Percentiles rank a stretch among this genome's conserved stretches.
These are phyloP conservation scores for Escovopsis sp. DNA, from an alignment of 2,329 filamentous ascomycete genomes.

Conservation along the genomic window DNA sequence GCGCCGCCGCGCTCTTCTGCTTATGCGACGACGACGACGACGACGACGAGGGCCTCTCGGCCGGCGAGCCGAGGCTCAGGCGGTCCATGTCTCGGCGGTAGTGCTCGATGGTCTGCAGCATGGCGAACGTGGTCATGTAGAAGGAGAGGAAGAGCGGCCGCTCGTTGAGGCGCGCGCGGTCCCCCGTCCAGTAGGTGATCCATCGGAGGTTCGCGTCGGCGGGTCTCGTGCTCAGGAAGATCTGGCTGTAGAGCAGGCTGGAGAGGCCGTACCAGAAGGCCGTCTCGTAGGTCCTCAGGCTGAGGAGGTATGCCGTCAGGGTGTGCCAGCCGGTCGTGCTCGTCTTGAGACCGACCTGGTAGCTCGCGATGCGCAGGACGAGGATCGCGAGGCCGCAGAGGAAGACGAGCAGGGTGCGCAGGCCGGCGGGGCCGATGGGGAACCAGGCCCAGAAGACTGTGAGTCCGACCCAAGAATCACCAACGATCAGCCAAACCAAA, in stretches of 20 bases:
- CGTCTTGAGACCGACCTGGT: constrained; percentile 60
- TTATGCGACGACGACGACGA: too few species aligned
- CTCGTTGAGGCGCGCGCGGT: constrained; percentile 71
- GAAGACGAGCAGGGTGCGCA: constrained; percentile 64
- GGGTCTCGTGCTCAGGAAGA: constrained; percentile 61
- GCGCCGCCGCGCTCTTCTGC: constrained; percentile 10
- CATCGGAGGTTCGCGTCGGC: constrained; percentile 48
- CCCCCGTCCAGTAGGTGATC: constrained; percentile 55
- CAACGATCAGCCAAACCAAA: too few species aligned
- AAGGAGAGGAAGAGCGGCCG: constrained; percentile 65
- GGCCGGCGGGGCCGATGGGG: constrained; percentile 57
- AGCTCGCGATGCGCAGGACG: constrained; percentile 70
- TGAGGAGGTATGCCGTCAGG: constrained; percentile 41
- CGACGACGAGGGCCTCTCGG: constrained; percentile 7
- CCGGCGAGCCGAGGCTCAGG: constrained; percentile 26
- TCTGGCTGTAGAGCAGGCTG: constrained; percentile 62
- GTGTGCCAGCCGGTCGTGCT: constrained; percentile 53
- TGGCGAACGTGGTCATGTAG: constrained; percentile 51
- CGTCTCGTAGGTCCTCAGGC: constrained; percentile 50
- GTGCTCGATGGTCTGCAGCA: constrained; percentile 55
- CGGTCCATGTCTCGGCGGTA: constrained; percentile 60
- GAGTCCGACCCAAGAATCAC: too few species aligned
- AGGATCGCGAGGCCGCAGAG: constrained; percentile 62
- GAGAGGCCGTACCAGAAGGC: constrained; percentile 63
- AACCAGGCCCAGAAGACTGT: constrained; percentile 77